A percentile compares a stretch with the other conserved stretches of the same genome.
Evolutionary conservation across 768 basidiomycete genomes (phyloP).

Genomic region (Tephrocybe sp.): DNA sequence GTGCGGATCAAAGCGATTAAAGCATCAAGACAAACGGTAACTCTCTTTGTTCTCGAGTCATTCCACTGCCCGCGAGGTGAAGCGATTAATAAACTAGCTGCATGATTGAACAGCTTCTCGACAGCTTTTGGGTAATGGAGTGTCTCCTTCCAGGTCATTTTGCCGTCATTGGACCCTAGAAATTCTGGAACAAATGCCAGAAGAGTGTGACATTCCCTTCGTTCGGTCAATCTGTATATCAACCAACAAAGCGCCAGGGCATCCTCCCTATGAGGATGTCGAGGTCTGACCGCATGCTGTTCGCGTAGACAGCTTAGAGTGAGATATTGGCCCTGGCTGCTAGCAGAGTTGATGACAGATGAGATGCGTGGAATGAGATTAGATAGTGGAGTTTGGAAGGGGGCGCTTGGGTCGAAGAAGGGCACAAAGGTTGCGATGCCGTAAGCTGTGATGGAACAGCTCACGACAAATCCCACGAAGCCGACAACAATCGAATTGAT

Average conservation of each 20-base stretch:
- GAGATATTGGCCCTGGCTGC: no score
- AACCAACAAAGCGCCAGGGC: background rate
- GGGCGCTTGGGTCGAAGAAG: background rate
- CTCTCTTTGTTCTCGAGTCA: no score
- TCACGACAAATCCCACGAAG: background rate
- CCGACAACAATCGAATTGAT: background rate
- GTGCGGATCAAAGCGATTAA: no score
- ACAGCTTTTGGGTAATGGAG: no score
- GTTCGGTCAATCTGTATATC: background rate
- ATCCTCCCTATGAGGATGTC: background rate
- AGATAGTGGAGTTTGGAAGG: background rate
- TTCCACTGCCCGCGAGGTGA: no score
- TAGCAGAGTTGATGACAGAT: no score
- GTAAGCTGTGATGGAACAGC: background rate
- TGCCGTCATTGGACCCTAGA: background rate
- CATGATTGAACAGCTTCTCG: no score
- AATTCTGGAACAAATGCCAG: background rate
- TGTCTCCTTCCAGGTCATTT: background rate
- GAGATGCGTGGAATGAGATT: no score
- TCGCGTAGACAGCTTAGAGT: background rate
- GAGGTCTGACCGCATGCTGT: background rate
- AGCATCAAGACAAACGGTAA: no score
- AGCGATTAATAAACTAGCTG: no score
- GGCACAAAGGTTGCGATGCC: background rate
- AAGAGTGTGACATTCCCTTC: background rate